Conservation (phyloP, 805 yeast genomes). For the Starmerella sp. region DNA sequence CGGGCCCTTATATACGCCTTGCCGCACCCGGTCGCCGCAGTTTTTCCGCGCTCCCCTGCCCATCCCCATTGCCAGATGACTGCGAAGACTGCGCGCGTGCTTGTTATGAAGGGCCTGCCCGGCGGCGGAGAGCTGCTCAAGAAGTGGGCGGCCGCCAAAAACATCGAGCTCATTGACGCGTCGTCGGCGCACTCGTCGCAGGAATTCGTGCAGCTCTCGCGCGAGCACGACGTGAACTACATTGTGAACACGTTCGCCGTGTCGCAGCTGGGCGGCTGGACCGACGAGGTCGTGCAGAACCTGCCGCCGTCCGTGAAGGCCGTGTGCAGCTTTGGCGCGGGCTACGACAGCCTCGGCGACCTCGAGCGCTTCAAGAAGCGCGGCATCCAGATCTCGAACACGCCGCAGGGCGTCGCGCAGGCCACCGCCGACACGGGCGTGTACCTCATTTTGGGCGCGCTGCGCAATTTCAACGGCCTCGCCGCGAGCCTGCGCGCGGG, state of each 20-base stretch:
- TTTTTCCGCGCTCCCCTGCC: not conserved
- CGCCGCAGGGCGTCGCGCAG: constrained; percentile 42
- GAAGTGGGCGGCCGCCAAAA: constrained; percentile 34
- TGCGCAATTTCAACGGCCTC: constrained; percentile 39
- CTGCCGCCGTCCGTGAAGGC: constrained; percentile 35
- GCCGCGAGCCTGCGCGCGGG: constrained; percentile 37
- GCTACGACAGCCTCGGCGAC: constrained; percentile 43
- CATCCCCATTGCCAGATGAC: not conserved
- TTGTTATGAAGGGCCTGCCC: constrained; percentile 8
- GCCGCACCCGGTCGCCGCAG: not conserved
- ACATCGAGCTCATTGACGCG: constrained; percentile 37
- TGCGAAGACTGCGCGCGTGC: not conserved
- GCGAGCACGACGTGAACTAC: constrained; percentile 31
- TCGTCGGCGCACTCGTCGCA: constrained; percentile 32
- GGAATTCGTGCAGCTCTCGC: constrained; percentile 34
- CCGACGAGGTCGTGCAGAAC: constrained; percentile 33
- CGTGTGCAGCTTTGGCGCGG: constrained; percentile 45
- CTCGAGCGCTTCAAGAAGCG: constrained; percentile 33
- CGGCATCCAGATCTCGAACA: constrained; percentile 41
- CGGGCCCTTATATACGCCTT: not conserved
- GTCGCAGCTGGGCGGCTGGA: constrained; percentile 34
- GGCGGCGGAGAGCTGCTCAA: constrained; percentile 19
- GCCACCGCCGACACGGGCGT: constrained; percentile 51
- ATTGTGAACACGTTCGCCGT: constrained; percentile 36
- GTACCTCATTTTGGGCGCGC: constrained; percentile 40